These are phyloP conservation scores for Colletotrichum graminicola DNA, from an alignment of 2,329 filamentous ascomycete species.

Conservation along the genomic window DNA sequence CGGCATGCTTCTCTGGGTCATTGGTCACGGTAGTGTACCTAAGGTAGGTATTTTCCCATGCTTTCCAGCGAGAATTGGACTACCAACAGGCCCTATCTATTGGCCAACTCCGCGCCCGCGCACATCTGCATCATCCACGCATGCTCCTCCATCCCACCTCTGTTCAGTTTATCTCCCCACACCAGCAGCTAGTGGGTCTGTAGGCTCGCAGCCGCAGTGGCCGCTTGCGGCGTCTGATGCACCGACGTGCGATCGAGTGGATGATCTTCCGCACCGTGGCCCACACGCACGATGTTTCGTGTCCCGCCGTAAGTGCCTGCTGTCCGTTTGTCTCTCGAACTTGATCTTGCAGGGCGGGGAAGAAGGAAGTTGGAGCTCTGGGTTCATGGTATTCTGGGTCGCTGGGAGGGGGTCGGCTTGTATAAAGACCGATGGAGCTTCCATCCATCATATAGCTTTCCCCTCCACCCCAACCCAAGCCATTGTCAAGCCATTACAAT, in stretches of 20 bases:
- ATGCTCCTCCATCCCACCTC: neutral
- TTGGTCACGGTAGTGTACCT: neutral
- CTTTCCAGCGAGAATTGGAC: conserved; percentile 42
- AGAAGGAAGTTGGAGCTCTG: neutral
- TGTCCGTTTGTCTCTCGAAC: neutral
- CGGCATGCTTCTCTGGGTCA: neutral
- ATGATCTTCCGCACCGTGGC: conserved; percentile 37
- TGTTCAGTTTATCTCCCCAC: no score
- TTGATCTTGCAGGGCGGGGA: conserved; percentile 3
- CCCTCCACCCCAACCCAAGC: neutral
- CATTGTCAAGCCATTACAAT: neutral
- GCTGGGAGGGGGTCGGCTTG: neutral
- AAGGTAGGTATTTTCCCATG: conserved; percentile 4
- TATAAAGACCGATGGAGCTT: conserved; percentile 1
- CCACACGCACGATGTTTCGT: conserved; percentile 40
- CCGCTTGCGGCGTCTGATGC: conserved; percentile 38
- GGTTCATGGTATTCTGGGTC: neutral
- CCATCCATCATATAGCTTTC: neutral
- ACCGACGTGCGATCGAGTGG: conserved; percentile 38
- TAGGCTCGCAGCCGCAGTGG: conserved; percentile 1
- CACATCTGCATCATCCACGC: neutral
- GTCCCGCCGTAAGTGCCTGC: conserved; percentile 32
- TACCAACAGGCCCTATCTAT: conserved; percentile 18
- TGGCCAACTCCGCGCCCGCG: conserved; percentile 21
- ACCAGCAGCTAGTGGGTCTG: neutral